Evolutionary conservation across 257 asterid species (phyloP), one percentile per base, ranked within the genome.

Genomic region (Fraxinus excelsior): DNA sequence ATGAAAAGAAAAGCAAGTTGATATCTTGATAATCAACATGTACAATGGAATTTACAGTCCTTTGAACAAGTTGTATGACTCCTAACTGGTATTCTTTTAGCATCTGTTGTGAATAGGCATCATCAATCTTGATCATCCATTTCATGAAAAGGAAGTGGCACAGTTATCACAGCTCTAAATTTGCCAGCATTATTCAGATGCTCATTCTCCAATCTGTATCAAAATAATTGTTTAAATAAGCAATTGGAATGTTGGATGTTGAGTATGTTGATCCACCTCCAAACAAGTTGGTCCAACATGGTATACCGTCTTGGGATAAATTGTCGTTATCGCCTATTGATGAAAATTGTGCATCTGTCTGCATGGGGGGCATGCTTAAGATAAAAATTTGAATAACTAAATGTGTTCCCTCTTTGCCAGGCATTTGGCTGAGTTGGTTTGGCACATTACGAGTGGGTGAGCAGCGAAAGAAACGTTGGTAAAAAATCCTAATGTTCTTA

Each of bases 121-220:
- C 25, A 23, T 93, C 86, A 91, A 67, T 89, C 93, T 85, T 87
- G 84, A 32, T 90, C 96, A 81, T 91, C 95, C 80, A 91, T 89
- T 82, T 90, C 94, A 72, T 88, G 96, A 72, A 95, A 95, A 67
- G 98, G 99, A 74, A 95, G 96, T 82, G 99, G 98, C 49, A 95
- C 94, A 74, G 79, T 81, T 80, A 89, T 93, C 74, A 95, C 93
- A 35, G 98, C 99, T 85, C 99, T 90, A 70, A 88, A 94, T 70
- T 94, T 92, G 42, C 97, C 99, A 34, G 91, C 94, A 86, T 95
- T 95, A 79, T 95, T 95, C 67, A 95, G 94, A 90, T 95, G 99
- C 89, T 95, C 99, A 85, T 95, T 95, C 93, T 95, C 99, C 92
- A 95, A 84, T 79, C 99, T 95, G 92, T 28, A 44, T 31, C 18